Percentiles rank a stretch among this genome's conserved stretches.
Conservation (phyloP, 2,329 filamentous ascomycete species). For the Capronia epimyces region DNA sequence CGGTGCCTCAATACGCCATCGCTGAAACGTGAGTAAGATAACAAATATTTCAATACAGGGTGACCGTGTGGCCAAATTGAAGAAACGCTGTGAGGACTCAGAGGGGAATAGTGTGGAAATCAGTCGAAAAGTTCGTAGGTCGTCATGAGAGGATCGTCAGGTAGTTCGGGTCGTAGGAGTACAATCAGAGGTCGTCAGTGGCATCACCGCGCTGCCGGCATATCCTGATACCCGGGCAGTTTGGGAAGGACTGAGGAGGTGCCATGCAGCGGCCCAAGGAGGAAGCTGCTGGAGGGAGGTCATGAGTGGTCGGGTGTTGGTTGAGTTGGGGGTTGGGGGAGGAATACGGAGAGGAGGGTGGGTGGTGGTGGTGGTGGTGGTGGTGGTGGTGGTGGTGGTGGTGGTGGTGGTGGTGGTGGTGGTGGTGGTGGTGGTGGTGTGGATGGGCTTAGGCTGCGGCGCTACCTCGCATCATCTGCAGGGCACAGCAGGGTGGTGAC, state of each 20-base stretch:
- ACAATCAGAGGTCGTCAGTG: not conserved
- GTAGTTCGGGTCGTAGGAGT: not conserved
- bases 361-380: not conserved
- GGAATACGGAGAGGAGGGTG: not conserved
- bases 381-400: not conserved
- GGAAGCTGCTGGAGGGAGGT: too few species aligned
- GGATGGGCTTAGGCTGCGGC: slow-evolving; percentile 1
- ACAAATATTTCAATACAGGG: not conserved
- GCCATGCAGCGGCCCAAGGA: not conserved
- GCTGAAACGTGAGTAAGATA: not conserved
- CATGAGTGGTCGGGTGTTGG: too few species aligned
- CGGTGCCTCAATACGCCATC: not conserved
- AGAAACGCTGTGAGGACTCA: not conserved
- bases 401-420: not conserved
- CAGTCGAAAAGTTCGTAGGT: not conserved
- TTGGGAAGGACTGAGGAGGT: not conserved
- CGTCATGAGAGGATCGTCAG: not conserved
- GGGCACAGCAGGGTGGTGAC: slow-evolving; percentile 21
- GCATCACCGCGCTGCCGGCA: not conserved
- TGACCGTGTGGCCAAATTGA: not conserved
- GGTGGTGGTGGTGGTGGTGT: not conserved
- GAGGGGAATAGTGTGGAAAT: not conserved
- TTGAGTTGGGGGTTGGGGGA: not conserved
- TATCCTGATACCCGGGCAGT: not conserved
- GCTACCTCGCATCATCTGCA: slow-evolving; percentile 19